These are phyloP conservation scores for Umbelopsis sp. DNA, from an alignment of 371 early-diverging fungal genomes.

Conservation along the genomic window DNA sequence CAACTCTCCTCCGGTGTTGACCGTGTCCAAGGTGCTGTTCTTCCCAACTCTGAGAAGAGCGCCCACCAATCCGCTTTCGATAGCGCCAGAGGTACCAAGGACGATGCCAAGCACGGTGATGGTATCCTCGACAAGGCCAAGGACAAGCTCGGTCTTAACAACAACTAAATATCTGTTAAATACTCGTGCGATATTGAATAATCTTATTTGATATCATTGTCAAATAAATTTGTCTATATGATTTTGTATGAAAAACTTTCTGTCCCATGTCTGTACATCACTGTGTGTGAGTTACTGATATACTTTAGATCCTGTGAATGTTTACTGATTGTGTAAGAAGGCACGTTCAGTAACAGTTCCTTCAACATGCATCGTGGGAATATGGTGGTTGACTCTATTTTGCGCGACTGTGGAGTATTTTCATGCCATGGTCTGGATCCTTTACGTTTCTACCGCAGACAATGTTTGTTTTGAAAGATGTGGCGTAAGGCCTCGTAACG, in stretches of 20 bases:
- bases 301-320: too few relatives aligned
- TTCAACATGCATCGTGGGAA: too few relatives aligned
- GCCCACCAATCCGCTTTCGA: slow-evolving; percentile 13
- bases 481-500: too few relatives aligned
- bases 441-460: too few relatives aligned
- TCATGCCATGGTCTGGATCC: too few relatives aligned
- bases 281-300: too few relatives aligned
- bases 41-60: slow-evolving; percentile 14
- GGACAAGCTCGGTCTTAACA: slow-evolving; percentile 2
- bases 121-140: slow-evolving; percentile 14
- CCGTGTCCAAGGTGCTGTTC: slow-evolving; percentile 11
- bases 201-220: background rate
- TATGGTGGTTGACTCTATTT: too few relatives aligned
- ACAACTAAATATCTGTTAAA: slow-evolving; percentile 2
- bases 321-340: too few relatives aligned
- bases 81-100: background rate
- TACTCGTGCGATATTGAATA: background rate
- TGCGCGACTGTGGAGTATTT: too few relatives aligned
- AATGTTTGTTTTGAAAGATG: too few relatives aligned
- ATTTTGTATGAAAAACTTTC: background rate
- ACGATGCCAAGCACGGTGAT: background rate
- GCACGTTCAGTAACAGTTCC: too few relatives aligned
- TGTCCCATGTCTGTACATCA: too few relatives aligned
- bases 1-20: slow-evolving; percentile 10
- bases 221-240: background rate